Percentiles rank a stretch among this genome's conserved stretches.
Evolutionary conservation across 495 filamentous ascomycete genomes (phyloP).

Genomic region (Penicillium subrubescens): DNA sequence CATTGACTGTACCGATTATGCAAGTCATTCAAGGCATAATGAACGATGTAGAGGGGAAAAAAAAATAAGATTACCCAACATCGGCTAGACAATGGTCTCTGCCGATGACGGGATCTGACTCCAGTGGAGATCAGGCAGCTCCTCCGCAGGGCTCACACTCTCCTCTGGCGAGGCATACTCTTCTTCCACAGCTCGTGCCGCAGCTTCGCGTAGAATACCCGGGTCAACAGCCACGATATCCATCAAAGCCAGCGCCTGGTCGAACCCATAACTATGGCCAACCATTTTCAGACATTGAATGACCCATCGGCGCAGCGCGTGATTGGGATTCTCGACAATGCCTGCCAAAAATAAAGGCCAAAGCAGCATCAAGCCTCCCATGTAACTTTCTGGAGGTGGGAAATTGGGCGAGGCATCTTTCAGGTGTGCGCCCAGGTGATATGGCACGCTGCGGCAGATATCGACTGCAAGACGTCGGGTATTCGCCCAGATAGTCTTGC

Average conservation of each 20-base stretch:
- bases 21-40: neutral
- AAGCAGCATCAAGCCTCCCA: conserved; percentile 48
- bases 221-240: conserved; percentile 38
- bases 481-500: conserved; percentile 34
- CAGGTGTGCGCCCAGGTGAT: conserved; percentile 33
- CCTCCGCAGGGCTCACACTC: neutral
- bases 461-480: conserved; percentile 44
- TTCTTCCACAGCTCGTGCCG: conserved; percentile 3
- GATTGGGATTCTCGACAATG: conserved; percentile 33
- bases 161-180: neutral
- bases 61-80: neutral
- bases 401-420: conserved; percentile 11
- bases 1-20: neutral
- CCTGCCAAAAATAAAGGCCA: conserved; percentile 53
- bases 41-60: no score
- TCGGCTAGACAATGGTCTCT: neutral
- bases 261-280: conserved; percentile 48
- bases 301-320: conserved; percentile 47
- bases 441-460: conserved; percentile 50
- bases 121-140: neutral
- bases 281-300: conserved; percentile 43
- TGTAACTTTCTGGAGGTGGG: conserved; percentile 31
- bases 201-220: conserved; percentile 28
- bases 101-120: neutral
- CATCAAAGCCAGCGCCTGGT: conserved; percentile 49